Evolutionary conservation across 768 basidiomycete species (phyloP).

Genomic region (Mycena floridula): DNA sequence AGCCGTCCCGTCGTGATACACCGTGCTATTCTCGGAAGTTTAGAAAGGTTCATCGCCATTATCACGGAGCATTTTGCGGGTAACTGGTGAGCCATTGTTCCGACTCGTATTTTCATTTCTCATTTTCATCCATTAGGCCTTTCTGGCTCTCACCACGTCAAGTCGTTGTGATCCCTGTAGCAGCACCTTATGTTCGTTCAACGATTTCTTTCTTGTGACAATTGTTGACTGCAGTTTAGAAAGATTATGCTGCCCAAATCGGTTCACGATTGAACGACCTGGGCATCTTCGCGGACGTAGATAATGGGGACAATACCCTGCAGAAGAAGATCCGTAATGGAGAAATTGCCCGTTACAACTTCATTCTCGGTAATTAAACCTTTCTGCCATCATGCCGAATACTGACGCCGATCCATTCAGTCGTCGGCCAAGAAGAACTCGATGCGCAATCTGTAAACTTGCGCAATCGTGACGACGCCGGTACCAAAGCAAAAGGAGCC

Average conservation of each 20-base stretch:
- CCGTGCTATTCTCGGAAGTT: slow-evolving; percentile 88
- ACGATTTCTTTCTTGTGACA: slow-evolving; percentile 9
- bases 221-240: slow-evolving; percentile 37
- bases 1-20: slow-evolving; percentile 96
- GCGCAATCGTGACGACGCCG: slow-evolving; percentile 90
- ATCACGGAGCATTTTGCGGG: slow-evolving; percentile 96
- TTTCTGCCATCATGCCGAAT: slow-evolving; percentile 4
- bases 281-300: slow-evolving; percentile 87
- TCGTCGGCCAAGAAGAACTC: slow-evolving; percentile 92
- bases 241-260: slow-evolving; percentile 85
- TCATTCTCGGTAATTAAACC: slow-evolving; percentile 76
- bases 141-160: slow-evolving; percentile 99
- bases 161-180: slow-evolving; percentile 90
- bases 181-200: slow-evolving; percentile 72
- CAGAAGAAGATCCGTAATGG: slow-evolving; percentile 97
- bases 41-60: slow-evolving; percentile 96
- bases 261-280: slow-evolving; percentile 55
- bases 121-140: slow-evolving; percentile 50
- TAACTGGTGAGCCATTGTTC: slow-evolving; percentile 67
- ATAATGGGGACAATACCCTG: slow-evolving; percentile 87
- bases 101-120: background rate
- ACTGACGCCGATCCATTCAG: slow-evolving; percentile 36
- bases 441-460: slow-evolving; percentile 87
- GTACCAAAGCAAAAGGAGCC: slow-evolving; percentile 75
- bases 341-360: slow-evolving; percentile 97